A percentile compares a stretch with the other conserved stretches of the same genome.
These are phyloP conservation scores for Gaertneriomyces sp. DNA, from an alignment of 192 early-diverging fungal genomes.

Conservation along the genomic window DNA sequence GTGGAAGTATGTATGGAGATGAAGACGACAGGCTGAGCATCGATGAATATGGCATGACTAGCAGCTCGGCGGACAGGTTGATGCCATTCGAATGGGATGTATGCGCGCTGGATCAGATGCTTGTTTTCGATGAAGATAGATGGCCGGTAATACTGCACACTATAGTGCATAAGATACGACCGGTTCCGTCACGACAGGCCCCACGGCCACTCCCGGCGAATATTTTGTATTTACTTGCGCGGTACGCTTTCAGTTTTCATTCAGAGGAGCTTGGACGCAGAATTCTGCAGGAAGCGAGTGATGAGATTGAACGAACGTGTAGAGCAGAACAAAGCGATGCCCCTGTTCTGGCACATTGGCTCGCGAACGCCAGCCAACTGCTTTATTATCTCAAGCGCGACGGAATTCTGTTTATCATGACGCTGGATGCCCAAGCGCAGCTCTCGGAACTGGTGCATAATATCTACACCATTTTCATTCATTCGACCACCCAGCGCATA, in stretches of 20 bases:
- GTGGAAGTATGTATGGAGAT: slow-evolving; percentile 18
- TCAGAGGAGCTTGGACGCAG: neutral
- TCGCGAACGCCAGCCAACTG: slow-evolving; percentile 77
- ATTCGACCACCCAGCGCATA: slow-evolving; percentile 6
- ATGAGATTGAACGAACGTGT: neutral
- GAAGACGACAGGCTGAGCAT: neutral
- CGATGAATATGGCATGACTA: slow-evolving; percentile 5
- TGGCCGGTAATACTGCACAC: slow-evolving; percentile 71
- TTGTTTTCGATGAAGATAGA: slow-evolving; percentile 79
- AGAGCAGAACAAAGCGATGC: slow-evolving; percentile 52
- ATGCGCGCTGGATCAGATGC: slow-evolving; percentile 89
- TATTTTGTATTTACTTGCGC: slow-evolving; percentile 80
- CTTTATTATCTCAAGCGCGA: slow-evolving; percentile 88
- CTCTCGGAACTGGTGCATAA: slow-evolving; percentile 78
- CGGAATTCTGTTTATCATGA: slow-evolving; percentile 62
- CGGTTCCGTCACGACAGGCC: slow-evolving; percentile 25
- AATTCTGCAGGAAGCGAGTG: too few species aligned
- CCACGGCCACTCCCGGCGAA: slow-evolving; percentile 70
- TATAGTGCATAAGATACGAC: slow-evolving; percentile 63
- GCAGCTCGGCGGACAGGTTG: neutral
- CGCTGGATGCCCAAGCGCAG: slow-evolving; percentile 69
- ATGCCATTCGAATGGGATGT: slow-evolving; percentile 70
- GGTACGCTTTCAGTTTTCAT: slow-evolving; percentile 61
- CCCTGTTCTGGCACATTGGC: slow-evolving; percentile 73
- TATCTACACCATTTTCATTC: slow-evolving; percentile 23